Base-by-base conservation (phyloP, 2,329 filamentous ascomycete species). In the Alternaria triticina region DNA sequence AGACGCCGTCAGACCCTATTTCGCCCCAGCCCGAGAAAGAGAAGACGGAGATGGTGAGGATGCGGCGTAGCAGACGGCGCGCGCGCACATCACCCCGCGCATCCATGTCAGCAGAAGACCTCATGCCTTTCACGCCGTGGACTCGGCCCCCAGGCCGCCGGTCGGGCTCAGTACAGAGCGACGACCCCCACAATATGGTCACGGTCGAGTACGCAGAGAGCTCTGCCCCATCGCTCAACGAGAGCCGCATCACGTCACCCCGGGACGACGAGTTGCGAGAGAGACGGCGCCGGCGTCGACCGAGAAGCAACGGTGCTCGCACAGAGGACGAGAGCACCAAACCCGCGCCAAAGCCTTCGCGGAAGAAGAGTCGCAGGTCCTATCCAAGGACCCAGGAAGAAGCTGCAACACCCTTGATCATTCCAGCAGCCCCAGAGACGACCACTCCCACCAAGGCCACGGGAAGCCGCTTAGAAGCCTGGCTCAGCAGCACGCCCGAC, bases 401-500 rank as follows among this genome's bases (percentile, higher is more conserved):
- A 23, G 66, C 68, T 23, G 57, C 68, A 23, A 52, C 61, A 54
- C 68, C 52, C 50, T 59, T 69, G 50, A 66, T 62, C 11, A 68
- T 74, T 20, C 62, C 70, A 30, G 62, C 66, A 25, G 45, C 62
- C 25, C 57, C 66, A 33, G 61, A 77, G 52, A 81, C 82, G 22
- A 78, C 81, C 49, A 52, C 49, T 5, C 74, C 81, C 20, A 67
- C 59, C 59, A 83, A 83, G 49, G 80, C 84, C 13, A 83, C 83
- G 59, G 82, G 80, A 20, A 84, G 72, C 56, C 86, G 87, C 51
- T 85, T 90, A 25, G 86, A 90, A 75, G 86, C 87, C 52, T 90
- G 88, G 88, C 82, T 90, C 6, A 84, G 84, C 3, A 81, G 81
- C 56, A 87, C 86, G 3, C 82, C 84, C 9, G 86, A 88, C 74